phyloP scores from a whole-genome alignment of 148 eudicot genomes.

The Gaultheria prostrata region DNA sequence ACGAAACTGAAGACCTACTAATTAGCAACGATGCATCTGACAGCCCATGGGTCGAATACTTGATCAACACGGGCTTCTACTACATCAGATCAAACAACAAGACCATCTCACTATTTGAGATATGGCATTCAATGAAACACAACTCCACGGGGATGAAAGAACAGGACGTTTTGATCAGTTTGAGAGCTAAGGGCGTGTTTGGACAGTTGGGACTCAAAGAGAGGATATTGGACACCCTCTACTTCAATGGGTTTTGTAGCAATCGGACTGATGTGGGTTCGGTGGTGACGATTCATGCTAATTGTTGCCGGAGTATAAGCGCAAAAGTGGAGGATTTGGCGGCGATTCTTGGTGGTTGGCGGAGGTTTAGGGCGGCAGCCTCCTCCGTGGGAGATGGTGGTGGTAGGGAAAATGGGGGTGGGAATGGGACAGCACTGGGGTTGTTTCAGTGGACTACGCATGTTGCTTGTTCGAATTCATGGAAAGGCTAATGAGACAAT shows the following conservation, averaged over 20 bases:
- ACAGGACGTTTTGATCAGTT: slow-evolving; percentile 39
- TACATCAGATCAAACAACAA: slow-evolving; percentile 37
- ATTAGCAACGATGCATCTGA: slow-evolving; percentile 41
- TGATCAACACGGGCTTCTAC: slow-evolving; percentile 55
- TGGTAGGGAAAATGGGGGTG: neutral
- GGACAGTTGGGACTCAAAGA: slow-evolving; percentile 12
- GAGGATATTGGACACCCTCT: slow-evolving; percentile 30
- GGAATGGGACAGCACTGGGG: neutral
- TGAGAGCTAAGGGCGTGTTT: slow-evolving; percentile 24
- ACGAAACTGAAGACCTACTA: slow-evolving; percentile 29
- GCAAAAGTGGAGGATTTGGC: slow-evolving; percentile 38
- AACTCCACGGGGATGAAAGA: slow-evolving; percentile 39
- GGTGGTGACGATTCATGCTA: slow-evolving; percentile 45
- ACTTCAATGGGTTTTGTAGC: slow-evolving; percentile 45
- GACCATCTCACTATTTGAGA: slow-evolving; percentile 38
- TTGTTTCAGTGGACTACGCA: slow-evolving; percentile 36
- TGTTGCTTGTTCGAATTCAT: slow-evolving; percentile 26
- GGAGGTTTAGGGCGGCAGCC: neutral
- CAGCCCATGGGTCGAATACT: slow-evolving; percentile 16
- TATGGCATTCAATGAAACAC: slow-evolving; percentile 41
- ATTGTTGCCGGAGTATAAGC: slow-evolving; percentile 44
- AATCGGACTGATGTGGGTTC: slow-evolving; percentile 17
- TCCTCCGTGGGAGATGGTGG: neutral
- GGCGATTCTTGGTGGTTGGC: slow-evolving; percentile 32
- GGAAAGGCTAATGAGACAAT: slow-evolving; percentile 8